Conservation (phyloP, 345 rosid genomes). For the Lepidium didymum region DNA sequence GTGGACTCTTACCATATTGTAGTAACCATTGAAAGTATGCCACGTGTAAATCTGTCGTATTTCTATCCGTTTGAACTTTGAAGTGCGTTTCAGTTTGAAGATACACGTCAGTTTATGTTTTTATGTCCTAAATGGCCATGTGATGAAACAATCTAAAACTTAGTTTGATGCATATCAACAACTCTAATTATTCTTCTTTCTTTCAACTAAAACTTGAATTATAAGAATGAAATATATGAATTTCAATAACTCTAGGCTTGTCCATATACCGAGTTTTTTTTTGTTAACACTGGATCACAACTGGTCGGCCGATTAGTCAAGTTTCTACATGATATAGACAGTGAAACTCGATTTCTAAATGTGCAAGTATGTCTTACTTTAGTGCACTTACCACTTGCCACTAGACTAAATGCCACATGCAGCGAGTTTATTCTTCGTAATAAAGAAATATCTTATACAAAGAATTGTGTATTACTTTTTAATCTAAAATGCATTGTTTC, state of each 20-base stretch:
- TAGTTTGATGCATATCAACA: neutral
- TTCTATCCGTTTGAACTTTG: neutral
- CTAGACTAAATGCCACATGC: too few species aligned
- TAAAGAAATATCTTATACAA: too few species aligned
- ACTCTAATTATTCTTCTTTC: neutral
- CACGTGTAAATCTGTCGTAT: slow-evolving; percentile 2
- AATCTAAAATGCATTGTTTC: neutral
- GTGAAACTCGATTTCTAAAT: too few species aligned
- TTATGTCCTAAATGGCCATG: neutral
- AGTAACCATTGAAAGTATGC: neutral
- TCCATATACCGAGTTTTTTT: too few species aligned
- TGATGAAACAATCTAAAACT: neutral
- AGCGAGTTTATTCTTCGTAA: too few species aligned
- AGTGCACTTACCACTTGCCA: too few species aligned
- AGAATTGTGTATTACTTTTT: too few species aligned
- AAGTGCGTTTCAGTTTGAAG: neutral
- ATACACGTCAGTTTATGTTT: neutral
- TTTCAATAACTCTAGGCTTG: neutral
- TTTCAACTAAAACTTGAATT: neutral
- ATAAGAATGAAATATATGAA: neutral
- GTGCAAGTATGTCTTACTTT: too few species aligned
- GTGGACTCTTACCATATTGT: neutral
- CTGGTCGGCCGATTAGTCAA: too few species aligned
- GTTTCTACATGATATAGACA: too few species aligned
- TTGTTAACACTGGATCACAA: too few species aligned